Conservation (phyloP, 108 stramenopile species). For the Pseudonitzschia delicatissima region DNA sequence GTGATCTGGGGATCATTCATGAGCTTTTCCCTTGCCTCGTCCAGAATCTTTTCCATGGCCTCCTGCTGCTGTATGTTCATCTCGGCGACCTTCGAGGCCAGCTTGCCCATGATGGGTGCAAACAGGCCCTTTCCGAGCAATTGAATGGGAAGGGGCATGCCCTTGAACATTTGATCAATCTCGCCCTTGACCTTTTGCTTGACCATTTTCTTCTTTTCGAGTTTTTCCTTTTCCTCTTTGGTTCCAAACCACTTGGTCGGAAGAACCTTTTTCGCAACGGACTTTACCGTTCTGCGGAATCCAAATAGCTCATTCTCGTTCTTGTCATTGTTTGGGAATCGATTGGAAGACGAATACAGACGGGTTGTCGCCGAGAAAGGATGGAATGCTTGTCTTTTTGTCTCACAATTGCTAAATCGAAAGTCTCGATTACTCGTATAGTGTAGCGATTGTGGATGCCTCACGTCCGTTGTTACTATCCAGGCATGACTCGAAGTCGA, state of each 20-base stretch:
- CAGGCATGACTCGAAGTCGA: not conserved
- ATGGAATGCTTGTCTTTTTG: not conserved
- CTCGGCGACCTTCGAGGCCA: constrained; percentile 51
- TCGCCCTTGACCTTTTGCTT: constrained; percentile 51
- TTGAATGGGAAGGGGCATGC: constrained; percentile 68
- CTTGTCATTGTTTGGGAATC: not conserved
- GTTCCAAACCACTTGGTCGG: constrained; percentile 44
- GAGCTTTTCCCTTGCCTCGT: constrained; percentile 53
- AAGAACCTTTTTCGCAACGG: constrained; percentile 34
- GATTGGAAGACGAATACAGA: constrained; percentile 4
- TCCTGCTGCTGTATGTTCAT: constrained; percentile 59
- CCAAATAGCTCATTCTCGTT: constrained; percentile 4
- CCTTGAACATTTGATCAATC: constrained; percentile 53
- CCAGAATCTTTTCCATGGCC: constrained; percentile 50
- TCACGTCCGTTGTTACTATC: not conserved
- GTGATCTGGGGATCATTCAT: constrained; percentile 39
- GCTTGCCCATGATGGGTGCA: constrained; percentile 45
- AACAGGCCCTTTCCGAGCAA: constrained; percentile 59
- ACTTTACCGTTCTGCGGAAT: constrained; percentile 5
- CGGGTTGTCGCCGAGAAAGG: not conserved
- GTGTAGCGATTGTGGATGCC: not conserved
- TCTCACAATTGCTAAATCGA: not conserved
- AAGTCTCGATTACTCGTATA: not conserved
- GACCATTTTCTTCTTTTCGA: constrained; percentile 31
- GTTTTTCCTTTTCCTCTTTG: constrained; percentile 48